A percentile compares a stretch with the other conserved stretches of the same genome.
Conservation (phyloP, 139 green algal species). For the Haematococcus sp. region DNA sequence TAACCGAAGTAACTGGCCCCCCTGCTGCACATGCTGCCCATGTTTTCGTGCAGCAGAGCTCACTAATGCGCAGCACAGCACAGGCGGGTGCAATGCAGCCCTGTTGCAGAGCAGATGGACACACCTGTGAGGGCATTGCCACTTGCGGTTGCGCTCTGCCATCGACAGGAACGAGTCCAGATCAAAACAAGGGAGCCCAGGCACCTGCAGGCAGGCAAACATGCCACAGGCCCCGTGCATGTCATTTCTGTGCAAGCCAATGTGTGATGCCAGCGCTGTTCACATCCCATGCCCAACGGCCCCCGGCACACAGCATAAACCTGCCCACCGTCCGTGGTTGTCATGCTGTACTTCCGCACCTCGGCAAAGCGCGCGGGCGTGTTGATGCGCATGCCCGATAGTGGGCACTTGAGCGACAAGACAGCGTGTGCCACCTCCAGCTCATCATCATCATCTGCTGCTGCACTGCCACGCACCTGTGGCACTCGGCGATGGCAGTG, state of each 20-base stretch:
- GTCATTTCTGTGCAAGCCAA: no score
- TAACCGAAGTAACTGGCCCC: no score
- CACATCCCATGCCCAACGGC: no score
- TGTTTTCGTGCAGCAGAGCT: no score
- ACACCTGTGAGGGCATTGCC: slow-evolving; percentile 79
- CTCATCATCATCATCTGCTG: slow-evolving; percentile 38
- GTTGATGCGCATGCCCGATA: slow-evolving; percentile 46
- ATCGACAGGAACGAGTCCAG: slow-evolving; percentile 77
- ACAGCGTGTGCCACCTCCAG: slow-evolving; percentile 34
- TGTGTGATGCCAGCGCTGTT: no score
- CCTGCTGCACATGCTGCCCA: no score
- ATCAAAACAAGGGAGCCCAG: slow-evolving; percentile 72
- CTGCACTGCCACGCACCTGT: not conserved
- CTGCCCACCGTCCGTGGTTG: not conserved
- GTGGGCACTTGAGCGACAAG: slow-evolving; percentile 60
- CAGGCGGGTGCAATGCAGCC: not conserved
- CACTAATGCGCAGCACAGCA: no score
- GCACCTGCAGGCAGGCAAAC: not conserved
- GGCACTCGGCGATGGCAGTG: not conserved
- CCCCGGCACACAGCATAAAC: not conserved
- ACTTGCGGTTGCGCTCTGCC: slow-evolving; percentile 76
- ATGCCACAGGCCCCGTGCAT: no score
- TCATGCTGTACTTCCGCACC: no score
- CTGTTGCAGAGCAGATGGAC: not conserved
- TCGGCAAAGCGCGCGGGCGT: slow-evolving; percentile 49